These are phyloP conservation scores for Cercospora canescens DNA, from an alignment of 2,329 filamentous ascomycete species.

Conservation along the genomic window DNA sequence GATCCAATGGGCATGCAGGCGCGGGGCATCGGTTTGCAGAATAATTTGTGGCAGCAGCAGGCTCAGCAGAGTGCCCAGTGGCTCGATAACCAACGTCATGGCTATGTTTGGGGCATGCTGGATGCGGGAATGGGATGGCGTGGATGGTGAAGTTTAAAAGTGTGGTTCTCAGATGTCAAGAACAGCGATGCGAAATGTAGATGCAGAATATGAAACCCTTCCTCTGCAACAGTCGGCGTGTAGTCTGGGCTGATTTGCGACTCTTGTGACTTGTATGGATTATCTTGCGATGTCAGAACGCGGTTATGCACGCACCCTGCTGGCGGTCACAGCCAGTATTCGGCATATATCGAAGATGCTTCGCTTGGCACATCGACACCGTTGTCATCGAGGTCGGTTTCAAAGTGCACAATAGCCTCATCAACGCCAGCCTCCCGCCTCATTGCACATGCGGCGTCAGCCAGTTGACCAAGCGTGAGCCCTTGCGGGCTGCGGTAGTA, in stretches of 20 bases:
- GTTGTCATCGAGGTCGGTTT: constrained; percentile 9
- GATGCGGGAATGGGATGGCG: background rate
- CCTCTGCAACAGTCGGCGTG: too few relatives aligned
- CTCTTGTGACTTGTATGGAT: background rate
- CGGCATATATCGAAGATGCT: background rate
- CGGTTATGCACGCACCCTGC: background rate
- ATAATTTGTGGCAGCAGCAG: background rate
- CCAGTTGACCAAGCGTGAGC: constrained; percentile 11
- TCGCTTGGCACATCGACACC: background rate
- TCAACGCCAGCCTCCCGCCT: constrained; percentile 8
- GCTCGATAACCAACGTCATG: background rate
- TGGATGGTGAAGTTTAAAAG: background rate
- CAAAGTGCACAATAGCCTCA: constrained; percentile 15
- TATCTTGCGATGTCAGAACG: background rate
- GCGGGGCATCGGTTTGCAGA: background rate
- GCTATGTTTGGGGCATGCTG: background rate
- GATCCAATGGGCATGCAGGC: background rate
- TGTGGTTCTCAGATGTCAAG: too few relatives aligned
- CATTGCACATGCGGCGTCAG: constrained; percentile 14
- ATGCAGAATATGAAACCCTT: background rate
- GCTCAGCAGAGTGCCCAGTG: background rate
- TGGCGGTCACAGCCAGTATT: constrained; percentile 2
- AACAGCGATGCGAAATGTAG: background rate
- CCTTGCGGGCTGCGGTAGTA: constrained; percentile 10
- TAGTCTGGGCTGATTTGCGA: too few relatives aligned